Evolutionary conservation across 2,329 filamentous ascomycete genomes (phyloP), one percentile per base, ranked within the genome.

Genomic region (Stagonosporopsis rhizophila): DNA sequence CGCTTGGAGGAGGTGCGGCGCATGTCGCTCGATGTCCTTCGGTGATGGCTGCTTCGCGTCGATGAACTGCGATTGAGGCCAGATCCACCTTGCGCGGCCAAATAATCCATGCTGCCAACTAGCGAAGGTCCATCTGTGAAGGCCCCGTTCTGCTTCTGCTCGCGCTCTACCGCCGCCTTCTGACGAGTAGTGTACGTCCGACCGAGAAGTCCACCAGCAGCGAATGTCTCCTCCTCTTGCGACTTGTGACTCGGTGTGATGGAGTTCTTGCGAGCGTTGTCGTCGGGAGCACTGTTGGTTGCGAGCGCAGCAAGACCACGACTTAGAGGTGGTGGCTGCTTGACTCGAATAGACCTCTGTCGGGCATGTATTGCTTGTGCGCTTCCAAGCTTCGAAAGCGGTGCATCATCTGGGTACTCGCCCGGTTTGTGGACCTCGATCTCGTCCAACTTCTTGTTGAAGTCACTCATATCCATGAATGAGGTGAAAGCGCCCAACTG

Each of bases 401-500:
- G 61, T 35, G 63, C 62, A 45, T 66, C 65, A 23, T 73, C 69
- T 25, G 69, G 69, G 19, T 68, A 70, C 17, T 68, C 58, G 23
- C 68, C 67, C 6, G 64, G 60, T 39, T 54, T 60, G 44, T 64
- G 66, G 1, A 66, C 60, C 23, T 64, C 62, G 15, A 70, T 69
- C 27, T 67, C 56, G 34, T 71, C 66, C 15, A 68, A 48, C 25
- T 64, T 64, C 54, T 82, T 82, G 55, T 85, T 81, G 64, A 88
- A 86, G 7, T 82, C 80, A 35, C 83, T 79, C 68, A 87, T 76
- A 57, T 91, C 86, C 8, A 92, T 74, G 3, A 92, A 75, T 0
- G 90, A 89, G 62, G 86, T 81, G 73, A 90, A 90, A 1, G 85
- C 82, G 5, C 88, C 89, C 47, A 90, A 70, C 56, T 88, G 66